phyloP scores from a whole-genome alignment of 2,329 filamentous ascomycete species.

The Apiospora koreana region DNA sequence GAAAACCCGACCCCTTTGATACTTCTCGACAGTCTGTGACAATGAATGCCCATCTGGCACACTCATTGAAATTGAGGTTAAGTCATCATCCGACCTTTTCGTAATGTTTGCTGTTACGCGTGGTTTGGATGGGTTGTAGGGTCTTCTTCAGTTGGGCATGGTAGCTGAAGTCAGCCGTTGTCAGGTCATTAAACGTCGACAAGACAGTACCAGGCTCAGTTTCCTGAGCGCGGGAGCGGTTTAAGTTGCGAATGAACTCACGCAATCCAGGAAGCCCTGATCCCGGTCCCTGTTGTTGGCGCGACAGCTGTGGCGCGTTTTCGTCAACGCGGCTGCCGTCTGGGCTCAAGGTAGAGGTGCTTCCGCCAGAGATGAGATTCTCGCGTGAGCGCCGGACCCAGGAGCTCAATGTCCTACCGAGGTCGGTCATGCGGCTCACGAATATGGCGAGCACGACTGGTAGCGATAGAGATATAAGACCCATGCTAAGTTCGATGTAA shows the following conservation, averaged over 20 bases:
- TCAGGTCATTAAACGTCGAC: not conserved
- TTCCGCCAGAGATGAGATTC: not conserved
- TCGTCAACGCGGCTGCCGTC: not conserved
- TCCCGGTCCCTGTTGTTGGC: not conserved
- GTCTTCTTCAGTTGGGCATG: not conserved
- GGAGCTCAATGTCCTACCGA: slow-evolving; percentile 9
- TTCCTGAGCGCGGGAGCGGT: not conserved
- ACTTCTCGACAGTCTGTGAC: too few species aligned
- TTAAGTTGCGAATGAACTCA: not conserved
- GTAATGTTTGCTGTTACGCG: not conserved
- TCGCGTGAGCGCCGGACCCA: slow-evolving; percentile 2
- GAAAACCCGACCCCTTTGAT: too few species aligned
- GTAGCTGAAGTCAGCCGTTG: not conserved
- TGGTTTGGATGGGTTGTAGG: not conserved
- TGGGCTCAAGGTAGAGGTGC: not conserved
- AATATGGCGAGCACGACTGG: slow-evolving; percentile 15
- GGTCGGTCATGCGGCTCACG: slow-evolving; percentile 13
- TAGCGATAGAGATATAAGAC: slow-evolving; percentile 2
- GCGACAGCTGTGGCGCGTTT: not conserved
- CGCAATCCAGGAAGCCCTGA: not conserved
- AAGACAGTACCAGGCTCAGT: not conserved
- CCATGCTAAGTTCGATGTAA: not conserved
- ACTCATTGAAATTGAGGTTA: not conserved
- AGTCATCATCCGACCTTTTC: not conserved
- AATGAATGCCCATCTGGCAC: not conserved